phyloP scores from a whole-genome alignment of 2,329 filamentous ascomycete genomes.

The Cladosporium sp. region DNA sequence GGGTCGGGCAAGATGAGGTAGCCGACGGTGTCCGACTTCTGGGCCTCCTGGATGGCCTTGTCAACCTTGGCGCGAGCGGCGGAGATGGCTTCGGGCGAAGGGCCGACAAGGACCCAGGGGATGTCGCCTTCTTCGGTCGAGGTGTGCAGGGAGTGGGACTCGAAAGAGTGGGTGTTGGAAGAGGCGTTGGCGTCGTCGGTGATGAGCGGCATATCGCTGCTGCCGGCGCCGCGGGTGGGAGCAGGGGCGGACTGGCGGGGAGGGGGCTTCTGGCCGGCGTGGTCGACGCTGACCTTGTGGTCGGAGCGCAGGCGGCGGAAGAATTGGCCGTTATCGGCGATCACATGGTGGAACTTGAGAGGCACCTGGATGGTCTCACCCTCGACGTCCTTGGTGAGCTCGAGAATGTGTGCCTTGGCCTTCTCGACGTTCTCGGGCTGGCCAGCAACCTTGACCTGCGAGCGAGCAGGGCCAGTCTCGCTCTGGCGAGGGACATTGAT shows the following conservation, averaged over 20 bases:
- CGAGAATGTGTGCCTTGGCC: constrained; percentile 79
- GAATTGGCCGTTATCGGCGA: constrained; percentile 86
- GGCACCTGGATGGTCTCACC: constrained; percentile 85
- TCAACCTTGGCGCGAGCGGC: constrained; percentile 75
- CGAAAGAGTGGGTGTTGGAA: constrained; percentile 75
- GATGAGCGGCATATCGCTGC: constrained; percentile 75
- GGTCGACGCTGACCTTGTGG: constrained; percentile 84
- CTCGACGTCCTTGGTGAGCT: constrained; percentile 77
- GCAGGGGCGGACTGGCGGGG: constrained; percentile 55
- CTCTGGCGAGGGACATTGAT: constrained; percentile 85
- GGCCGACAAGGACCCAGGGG: constrained; percentile 84
- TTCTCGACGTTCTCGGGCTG: constrained; percentile 72
- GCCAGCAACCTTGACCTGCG: constrained; percentile 81
- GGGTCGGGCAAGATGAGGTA: constrained; percentile 90
- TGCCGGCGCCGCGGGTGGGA: constrained; percentile 44
- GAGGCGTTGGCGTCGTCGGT: constrained; percentile 66
- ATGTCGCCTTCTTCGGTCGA: constrained; percentile 58
- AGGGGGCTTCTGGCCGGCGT: constrained; percentile 75
- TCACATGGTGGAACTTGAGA: constrained; percentile 72
- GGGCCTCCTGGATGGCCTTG: constrained; percentile 67
- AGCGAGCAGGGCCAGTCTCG: constrained; percentile 65
- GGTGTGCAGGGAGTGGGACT: constrained; percentile 72
- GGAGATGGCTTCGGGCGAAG: constrained; percentile 65
- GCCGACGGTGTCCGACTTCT: constrained; percentile 68
- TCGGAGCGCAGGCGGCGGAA: constrained; percentile 88